Percentiles rank a stretch among this genome's conserved stretches.
Evolutionary conservation across 768 basidiomycete genomes (phyloP).

Genomic region (Leccinellum rugosiceps): DNA sequence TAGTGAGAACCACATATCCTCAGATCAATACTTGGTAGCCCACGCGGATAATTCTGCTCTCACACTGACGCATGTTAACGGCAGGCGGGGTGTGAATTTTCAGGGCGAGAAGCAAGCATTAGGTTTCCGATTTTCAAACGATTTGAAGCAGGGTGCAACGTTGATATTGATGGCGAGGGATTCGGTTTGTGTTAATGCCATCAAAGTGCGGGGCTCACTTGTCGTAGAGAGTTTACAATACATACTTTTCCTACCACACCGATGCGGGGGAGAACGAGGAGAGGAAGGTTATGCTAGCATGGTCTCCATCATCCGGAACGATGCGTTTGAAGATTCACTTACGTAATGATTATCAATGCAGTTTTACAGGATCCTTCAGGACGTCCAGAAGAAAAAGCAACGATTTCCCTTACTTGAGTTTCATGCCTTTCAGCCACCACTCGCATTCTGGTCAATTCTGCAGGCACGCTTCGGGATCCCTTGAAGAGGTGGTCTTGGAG

Average conservation of each 20-base stretch:
- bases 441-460: slow-evolving; percentile 95
- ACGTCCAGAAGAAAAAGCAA: neutral
- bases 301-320: no score
- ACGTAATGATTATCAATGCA: slow-evolving; percentile 14
- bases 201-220: slow-evolving; percentile 24
- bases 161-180: slow-evolving; percentile 17
- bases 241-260: neutral
- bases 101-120: slow-evolving; percentile 29
- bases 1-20: neutral
- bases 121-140: slow-evolving; percentile 33
- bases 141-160: neutral
- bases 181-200: slow-evolving; percentile 13
- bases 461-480: slow-evolving; percentile 76
- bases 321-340: slow-evolving; percentile 2
- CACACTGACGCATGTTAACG: slow-evolving; percentile 5
- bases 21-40: neutral
- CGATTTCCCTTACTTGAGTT: neutral
- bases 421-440: slow-evolving; percentile 75
- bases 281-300: neutral
- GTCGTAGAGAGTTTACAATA: neutral
- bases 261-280: neutral
- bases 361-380: slow-evolving; percentile 1
- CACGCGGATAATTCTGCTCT: neutral
- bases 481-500: slow-evolving; percentile 79
- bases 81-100: slow-evolving; percentile 19